Conservation (phyloP, 495 filamentous ascomycete species). For the Neohortaea acidophila region DNA sequence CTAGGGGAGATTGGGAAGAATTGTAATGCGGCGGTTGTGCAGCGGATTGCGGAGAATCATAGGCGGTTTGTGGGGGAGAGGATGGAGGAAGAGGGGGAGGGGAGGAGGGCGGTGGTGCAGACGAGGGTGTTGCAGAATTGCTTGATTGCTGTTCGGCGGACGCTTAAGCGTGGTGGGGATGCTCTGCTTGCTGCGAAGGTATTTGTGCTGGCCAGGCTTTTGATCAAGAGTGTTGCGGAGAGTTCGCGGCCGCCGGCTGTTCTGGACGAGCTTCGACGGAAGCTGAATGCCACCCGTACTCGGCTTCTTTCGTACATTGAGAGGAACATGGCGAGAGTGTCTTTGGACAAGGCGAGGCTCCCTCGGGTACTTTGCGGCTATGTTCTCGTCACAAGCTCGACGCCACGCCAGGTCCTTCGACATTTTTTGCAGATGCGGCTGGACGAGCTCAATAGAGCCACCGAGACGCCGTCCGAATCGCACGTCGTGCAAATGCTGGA, state of each 20-base stretch:
- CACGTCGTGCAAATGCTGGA: constrained; percentile 29
- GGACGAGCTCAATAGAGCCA: constrained; percentile 37
- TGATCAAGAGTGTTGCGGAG: constrained; percentile 52
- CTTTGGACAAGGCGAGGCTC: constrained; percentile 38
- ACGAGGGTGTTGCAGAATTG: constrained; percentile 37
- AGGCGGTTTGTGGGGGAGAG: constrained; percentile 30
- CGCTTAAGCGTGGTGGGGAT: constrained; percentile 43
- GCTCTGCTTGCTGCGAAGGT: constrained; percentile 63
- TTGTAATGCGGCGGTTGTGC: constrained; percentile 61
- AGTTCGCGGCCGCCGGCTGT: constrained; percentile 35
- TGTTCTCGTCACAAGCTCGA: constrained; percentile 66
- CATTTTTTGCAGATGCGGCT: constrained; percentile 67
- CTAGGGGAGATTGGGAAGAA: constrained; percentile 56
- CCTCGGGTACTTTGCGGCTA: constrained; percentile 66
- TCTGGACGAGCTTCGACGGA: constrained; percentile 46
- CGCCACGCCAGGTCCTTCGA: constrained; percentile 60
- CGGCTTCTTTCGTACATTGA: constrained; percentile 53
- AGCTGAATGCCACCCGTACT: constrained; percentile 42
- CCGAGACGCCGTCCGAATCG: constrained; percentile 17
- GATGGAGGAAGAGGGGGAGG: neutral
- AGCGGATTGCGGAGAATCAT: constrained; percentile 49
- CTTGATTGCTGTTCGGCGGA: constrained; percentile 37
- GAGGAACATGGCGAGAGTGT: constrained; percentile 41
- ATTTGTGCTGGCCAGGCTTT: constrained; percentile 55
- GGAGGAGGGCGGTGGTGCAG: constrained; percentile 3